phyloP scores from a whole-genome alignment of 177 flowering plant species.

The Tripterygium wilfordii region DNA sequence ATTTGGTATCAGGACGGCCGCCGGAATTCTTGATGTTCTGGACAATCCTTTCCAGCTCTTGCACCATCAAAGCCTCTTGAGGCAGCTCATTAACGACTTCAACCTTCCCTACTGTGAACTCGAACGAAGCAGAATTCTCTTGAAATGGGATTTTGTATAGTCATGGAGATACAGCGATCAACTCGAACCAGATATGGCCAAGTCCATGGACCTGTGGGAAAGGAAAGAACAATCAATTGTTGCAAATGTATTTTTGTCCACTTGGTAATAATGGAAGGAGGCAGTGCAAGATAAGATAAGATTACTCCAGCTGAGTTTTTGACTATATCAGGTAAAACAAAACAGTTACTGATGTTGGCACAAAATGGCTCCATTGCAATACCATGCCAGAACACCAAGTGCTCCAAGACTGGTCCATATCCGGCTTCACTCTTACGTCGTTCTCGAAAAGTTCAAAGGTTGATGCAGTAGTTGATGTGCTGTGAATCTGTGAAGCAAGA shows the following conservation, averaged over 20 bases:
- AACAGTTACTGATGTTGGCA: conserved; percentile 51
- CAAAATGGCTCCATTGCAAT: conserved; percentile 52
- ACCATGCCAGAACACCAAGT: conserved; percentile 66
- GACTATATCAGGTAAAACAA: conserved; percentile 20
- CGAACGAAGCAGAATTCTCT: conserved; percentile 35
- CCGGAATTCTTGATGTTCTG: conserved; percentile 11
- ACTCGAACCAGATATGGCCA: conserved; percentile 24
- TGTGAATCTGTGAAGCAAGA: conserved; percentile 33
- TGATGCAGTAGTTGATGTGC: conserved; percentile 31
- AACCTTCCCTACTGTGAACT: conserved; percentile 13
- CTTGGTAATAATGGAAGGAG: conserved; percentile 30
- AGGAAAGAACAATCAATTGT: conserved; percentile 60
- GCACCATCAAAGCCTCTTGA: conserved; percentile 54
- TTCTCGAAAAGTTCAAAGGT: conserved; percentile 30
- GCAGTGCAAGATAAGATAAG: conserved; percentile 37
- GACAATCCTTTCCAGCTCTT: conserved; percentile 36
- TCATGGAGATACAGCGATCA: conserved; percentile 44
- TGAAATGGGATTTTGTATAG: conserved; percentile 44
- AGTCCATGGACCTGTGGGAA: conserved; percentile 41
- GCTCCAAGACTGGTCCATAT: conserved; percentile 53
- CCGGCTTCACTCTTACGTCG: conserved; percentile 51
- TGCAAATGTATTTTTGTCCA: conserved; percentile 16
- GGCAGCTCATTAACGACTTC: conserved; percentile 25
- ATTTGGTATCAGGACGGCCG: conserved; percentile 25
- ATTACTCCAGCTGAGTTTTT: conserved; percentile 43